Percentiles rank a stretch among this genome's conserved stretches.
Conservation (phyloP, 2,329 filamentous ascomycete genomes). For the Fusarium decemcellulare region DNA sequence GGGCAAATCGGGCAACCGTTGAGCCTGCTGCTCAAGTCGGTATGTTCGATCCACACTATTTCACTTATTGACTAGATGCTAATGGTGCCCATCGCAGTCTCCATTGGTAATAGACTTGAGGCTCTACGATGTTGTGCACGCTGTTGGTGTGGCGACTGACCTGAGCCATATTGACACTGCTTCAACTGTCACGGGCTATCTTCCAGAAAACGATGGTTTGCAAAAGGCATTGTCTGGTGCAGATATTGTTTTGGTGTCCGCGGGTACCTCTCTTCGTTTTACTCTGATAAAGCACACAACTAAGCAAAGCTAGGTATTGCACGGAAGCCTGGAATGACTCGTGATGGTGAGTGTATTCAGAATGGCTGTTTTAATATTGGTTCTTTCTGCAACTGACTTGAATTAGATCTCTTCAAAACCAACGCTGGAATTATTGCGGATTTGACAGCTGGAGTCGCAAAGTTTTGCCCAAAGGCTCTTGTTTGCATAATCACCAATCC, state of each 20-base stretch:
- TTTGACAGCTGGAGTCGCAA: slow-evolving; percentile 79
- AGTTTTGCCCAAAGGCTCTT: slow-evolving; percentile 79
- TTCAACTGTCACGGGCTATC: slow-evolving; percentile 79
- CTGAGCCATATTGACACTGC: slow-evolving; percentile 86
- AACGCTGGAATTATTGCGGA: slow-evolving; percentile 86
- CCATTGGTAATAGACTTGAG: slow-evolving; percentile 24
- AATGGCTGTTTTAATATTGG: no score
- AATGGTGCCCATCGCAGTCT: background rate
- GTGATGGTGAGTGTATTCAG: slow-evolving; percentile 61
- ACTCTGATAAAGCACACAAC: background rate
- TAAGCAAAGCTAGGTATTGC: slow-evolving; percentile 72
- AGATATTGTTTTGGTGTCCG: slow-evolving; percentile 83
- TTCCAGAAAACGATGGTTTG: slow-evolving; percentile 73
- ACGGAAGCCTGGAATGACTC: slow-evolving; percentile 86
- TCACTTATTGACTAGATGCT: background rate
- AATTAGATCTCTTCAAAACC: slow-evolving; percentile 74
- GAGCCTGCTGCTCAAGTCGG: slow-evolving; percentile 12
- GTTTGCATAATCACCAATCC: slow-evolving; percentile 86
- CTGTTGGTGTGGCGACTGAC: slow-evolving; percentile 79
- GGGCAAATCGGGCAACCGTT: slow-evolving; percentile 18
- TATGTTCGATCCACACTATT: background rate
- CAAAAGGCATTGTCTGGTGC: slow-evolving; percentile 74
- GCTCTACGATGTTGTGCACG: slow-evolving; percentile 32
- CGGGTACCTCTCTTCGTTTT: slow-evolving; percentile 47
- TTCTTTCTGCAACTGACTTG: background rate